Evolutionary conservation across 2,329 filamentous ascomycete genomes (phyloP), one percentile per base, ranked within the genome.

Genomic region (Penicillium sp.): DNA sequence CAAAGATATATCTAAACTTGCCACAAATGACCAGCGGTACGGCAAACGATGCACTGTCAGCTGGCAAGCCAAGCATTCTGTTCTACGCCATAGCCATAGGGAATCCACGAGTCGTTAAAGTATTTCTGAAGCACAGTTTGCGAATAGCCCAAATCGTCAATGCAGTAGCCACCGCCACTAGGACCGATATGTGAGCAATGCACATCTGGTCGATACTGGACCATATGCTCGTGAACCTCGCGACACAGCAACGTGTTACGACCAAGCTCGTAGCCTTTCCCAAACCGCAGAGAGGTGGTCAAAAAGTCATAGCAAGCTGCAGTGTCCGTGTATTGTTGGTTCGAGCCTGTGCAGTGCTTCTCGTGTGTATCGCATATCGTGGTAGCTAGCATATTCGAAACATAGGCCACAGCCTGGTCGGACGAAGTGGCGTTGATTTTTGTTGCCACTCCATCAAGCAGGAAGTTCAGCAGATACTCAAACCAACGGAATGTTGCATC

Each of bases 211-310:
- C 62, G 57, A 39, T 63, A 65, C 38, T 57, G 58, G 14, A 68
- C 64, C 65, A 68, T 68, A 48, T 64, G 64, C 49, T 67, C 62
- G 45, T 69, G 64, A 19, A 68, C 63, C 47, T 67, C 61, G 1
- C 66, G 63, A 41, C 64, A 68, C 7, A 69, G 58, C 40, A 69
- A 38, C 1, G 66, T 68, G 40, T 69, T 57, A 7, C 58, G 43
- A 1, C 67, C 65, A 11, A 69, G 49, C 46, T 68, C 66, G 29
- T 61, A 61, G 1, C 55, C 52, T 44, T 63, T 57, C 2, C 66
- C 67, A 27, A 69, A 68, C 2, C 64, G 60, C 1, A 58, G 46
- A 13, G 57, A 42, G 18, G 58, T 36, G 0, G 61, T 65, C 47
- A 68, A 41, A 38, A 54, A 65, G 4, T 60, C 34, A 19, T 61